Percentiles rank a stretch among this genome's conserved stretches.
These are phyloP conservation scores for Malassezia equina DNA, from an alignment of 1,284 basidiomycete genomes.

Conservation along the genomic window DNA sequence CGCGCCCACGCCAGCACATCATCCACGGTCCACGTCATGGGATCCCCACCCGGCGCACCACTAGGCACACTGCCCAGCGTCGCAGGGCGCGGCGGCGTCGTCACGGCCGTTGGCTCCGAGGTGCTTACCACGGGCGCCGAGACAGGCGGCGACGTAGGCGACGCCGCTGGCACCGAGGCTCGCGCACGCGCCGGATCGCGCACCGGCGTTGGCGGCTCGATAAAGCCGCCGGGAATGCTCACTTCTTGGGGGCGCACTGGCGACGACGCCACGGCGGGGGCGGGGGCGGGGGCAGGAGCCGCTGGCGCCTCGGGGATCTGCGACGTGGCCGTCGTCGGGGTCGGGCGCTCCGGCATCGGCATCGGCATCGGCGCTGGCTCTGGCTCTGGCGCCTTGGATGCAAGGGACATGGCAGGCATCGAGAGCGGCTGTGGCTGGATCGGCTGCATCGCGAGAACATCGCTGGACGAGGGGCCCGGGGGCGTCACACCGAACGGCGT, in stretches of 20 bases:
- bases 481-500: not conserved
- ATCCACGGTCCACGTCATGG: constrained; percentile 73
- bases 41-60: constrained; percentile 37
- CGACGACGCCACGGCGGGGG: not conserved
- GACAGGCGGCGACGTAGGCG: not conserved
- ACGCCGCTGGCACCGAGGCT: not conserved
- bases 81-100: not conserved
- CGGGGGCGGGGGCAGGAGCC: too few species aligned
- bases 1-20: constrained; percentile 84
- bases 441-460: not conserved
- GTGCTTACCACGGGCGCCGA: not conserved
- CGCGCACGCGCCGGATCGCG: not conserved
- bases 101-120: not conserved
- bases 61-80: not conserved
- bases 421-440: not conserved
- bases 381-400: not conserved
- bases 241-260: not conserved
- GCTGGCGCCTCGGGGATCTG: not conserved
- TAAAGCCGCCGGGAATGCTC: constrained; percentile 3
- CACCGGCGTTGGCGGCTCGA: not conserved
- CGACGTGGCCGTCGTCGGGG: not conserved
- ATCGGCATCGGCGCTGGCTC: not conserved
- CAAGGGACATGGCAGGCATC: not conserved
- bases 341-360: not conserved
- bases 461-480: not conserved